Conservation (phyloP, 225 moss, liverwort and hornwort species). For the Lunularia cruciata region DNA sequence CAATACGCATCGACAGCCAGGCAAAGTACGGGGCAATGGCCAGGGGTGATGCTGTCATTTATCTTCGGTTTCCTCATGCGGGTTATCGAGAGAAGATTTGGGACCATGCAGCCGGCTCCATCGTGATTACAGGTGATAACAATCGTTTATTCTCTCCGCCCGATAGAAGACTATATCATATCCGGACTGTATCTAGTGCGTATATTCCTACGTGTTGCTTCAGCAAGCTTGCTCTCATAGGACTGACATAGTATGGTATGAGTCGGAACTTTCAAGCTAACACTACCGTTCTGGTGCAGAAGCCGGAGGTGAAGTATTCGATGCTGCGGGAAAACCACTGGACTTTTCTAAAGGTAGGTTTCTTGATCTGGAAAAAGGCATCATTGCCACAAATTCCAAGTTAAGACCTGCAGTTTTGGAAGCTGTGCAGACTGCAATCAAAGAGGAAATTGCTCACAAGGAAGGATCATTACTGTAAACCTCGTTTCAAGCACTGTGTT, state of each 20-base stretch:
- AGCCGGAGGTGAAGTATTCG: slow-evolving; percentile 93
- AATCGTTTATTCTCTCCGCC: too few species aligned
- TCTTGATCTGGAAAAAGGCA: slow-evolving; percentile 83
- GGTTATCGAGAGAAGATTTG: slow-evolving; percentile 99
- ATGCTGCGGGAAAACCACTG: slow-evolving; percentile 78
- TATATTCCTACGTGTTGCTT: too few species aligned
- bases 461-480: too few species aligned
- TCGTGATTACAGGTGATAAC: slow-evolving; percentile 83
- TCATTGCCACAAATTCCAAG: slow-evolving; percentile 83
- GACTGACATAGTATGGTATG: too few species aligned
- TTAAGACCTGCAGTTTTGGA: slow-evolving; percentile 62
- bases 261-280: too few species aligned
- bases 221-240: too few species aligned
- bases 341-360: slow-evolving; percentile 93
- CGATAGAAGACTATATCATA: too few species aligned
- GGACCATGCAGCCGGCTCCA: slow-evolving; percentile 95
- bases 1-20: slow-evolving; percentile 96
- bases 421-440: slow-evolving; percentile 68
- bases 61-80: slow-evolving; percentile 80
- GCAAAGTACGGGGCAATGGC: slow-evolving; percentile 99
- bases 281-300: slow-evolving; percentile 67
- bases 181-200: too few species aligned
- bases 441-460: slow-evolving; percentile 14
- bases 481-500: too few species aligned
- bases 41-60: slow-evolving; percentile 94